Base-by-base conservation (phyloP, 306 rosid genomes). In the Dalbergia oliveri region DNA sequence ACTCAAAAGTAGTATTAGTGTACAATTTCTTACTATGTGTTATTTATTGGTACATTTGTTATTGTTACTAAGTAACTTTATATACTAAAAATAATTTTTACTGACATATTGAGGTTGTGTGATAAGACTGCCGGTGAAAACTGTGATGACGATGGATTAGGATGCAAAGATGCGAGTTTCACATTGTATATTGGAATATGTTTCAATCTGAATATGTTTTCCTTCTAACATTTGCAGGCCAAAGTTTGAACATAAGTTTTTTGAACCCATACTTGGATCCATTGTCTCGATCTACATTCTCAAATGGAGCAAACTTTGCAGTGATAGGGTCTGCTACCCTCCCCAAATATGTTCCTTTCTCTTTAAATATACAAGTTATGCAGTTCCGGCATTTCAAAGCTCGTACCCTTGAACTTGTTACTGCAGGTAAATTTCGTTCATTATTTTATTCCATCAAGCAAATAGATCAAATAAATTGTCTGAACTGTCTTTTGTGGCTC, bases 301-400 rank as follows among this genome's bases (percentile, higher is more conserved):
- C 86, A 80, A 94, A 91, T 87, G 99, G 99, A 9, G 99, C 94
- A 15, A 94, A 90, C 82, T 94, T 94, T 88, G 99, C 99, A 1
- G 84, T 94, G 18, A 95, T 89, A 34, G 99, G 99, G 69, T 94
- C 97, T 68, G 83, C 97, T 56, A 91, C 92, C 50, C 91, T 94
- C 33, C 99, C 99, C 19, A 88, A 81, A 69, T 93, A 85, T 60
- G 79, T 93, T 23, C 99, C 99, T 44, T 94, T 94, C 82, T 82
- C 97, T 66, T 86, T 94, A 66, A 93, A 84, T 73, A 90, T 94
- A 49, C 99, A 94, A 89, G 41, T 88, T 81, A 94, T 93, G 97
- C 99, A 94, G 66, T 94, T 94, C 90, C 68, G 50, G 14, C 97
- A 82, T 73, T 93, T 93, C 86, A 94, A 85, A 80, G 81, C 93